Evolutionary conservation across 2,329 filamentous ascomycete genomes (phyloP).

Genomic region (Cordyceps cicadae): DNA sequence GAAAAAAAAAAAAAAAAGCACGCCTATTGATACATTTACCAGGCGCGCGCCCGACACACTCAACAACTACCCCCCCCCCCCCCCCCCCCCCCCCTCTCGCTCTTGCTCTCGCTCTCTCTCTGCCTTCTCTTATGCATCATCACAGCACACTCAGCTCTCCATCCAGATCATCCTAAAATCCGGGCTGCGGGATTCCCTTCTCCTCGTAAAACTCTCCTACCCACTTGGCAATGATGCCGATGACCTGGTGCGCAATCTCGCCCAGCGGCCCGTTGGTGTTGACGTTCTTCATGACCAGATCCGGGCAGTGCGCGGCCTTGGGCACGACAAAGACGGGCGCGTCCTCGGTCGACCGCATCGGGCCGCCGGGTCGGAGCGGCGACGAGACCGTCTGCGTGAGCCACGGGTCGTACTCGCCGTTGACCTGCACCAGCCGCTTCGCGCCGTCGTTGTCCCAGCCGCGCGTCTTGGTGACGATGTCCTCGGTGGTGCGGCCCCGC

Average conservation of each 20-base stretch:
- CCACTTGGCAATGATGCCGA: conserved; percentile 54
- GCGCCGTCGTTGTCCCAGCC: conserved; percentile 11
- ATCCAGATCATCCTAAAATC: background rate
- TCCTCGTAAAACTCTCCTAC: conserved; percentile 43
- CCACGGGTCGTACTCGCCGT: conserved; percentile 11
- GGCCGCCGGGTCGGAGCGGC: conserved; percentile 7
- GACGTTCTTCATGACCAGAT: conserved; percentile 56
- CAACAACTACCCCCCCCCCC: too few species aligned
- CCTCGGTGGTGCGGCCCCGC: conserved; percentile 28
- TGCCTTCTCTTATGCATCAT: too few species aligned
- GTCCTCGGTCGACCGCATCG: conserved; percentile 36
- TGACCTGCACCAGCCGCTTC: conserved; percentile 10
- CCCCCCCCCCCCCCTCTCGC: too few species aligned
- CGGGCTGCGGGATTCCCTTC: conserved; percentile 7
- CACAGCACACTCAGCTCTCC: background rate
- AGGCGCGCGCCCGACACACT: too few species aligned
- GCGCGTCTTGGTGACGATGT: conserved; percentile 17
- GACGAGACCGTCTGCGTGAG: conserved; percentile 5
- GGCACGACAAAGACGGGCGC: conserved; percentile 32
- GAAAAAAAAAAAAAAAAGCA: too few species aligned
- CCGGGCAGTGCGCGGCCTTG: conserved; percentile 47
- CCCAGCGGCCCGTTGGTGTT: conserved; percentile 48
- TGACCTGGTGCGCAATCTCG: conserved; percentile 47
- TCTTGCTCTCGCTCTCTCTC: too few species aligned
- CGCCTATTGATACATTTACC: too few species aligned